Conservation (phyloP, 2,329 filamentous ascomycete species). For the Thielaviopsis euricoi region DNA sequence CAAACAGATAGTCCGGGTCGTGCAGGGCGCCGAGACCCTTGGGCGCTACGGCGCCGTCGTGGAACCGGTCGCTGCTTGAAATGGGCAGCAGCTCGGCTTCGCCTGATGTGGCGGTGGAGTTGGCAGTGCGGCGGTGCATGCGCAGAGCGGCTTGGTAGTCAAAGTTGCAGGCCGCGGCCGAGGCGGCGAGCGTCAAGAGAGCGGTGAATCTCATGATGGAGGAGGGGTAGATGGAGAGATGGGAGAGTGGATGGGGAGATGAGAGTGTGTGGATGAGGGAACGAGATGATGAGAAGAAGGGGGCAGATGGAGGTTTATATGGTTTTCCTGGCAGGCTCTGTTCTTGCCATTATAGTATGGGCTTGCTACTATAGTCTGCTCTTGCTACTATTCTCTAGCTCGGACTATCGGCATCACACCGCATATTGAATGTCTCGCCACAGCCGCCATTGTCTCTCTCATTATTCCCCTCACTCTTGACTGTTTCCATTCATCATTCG, state of each 20-base stretch:
- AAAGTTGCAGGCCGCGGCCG: neutral
- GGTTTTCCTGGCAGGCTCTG: neutral
- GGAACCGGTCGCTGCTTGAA: neutral
- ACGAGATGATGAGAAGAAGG: neutral
- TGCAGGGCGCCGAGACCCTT: conserved; percentile 20
- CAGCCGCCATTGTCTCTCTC: neutral
- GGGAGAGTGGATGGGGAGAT: neutral
- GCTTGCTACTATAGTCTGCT: no score
- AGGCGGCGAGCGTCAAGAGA: neutral
- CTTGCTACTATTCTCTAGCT: no score
- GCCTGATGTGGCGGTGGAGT: neutral
- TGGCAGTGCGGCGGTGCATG: neutral
- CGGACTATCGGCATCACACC: neutral
- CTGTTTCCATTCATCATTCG: neutral
- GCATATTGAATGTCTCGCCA: no score
- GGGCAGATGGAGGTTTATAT: neutral
- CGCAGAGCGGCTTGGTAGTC: neutral
- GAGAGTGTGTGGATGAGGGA: neutral
- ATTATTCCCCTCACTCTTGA: neutral
- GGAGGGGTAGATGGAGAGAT: neutral
- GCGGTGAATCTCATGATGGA: neutral
- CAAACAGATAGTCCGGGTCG: conserved; percentile 17
- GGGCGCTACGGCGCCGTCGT: conserved; percentile 13
- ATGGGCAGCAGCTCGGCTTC: neutral
- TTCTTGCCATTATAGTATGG: no score